These are phyloP conservation scores for Tulasnella calospora DNA, from an alignment of 768 basidiomycete genomes.

Conservation along the genomic window DNA sequence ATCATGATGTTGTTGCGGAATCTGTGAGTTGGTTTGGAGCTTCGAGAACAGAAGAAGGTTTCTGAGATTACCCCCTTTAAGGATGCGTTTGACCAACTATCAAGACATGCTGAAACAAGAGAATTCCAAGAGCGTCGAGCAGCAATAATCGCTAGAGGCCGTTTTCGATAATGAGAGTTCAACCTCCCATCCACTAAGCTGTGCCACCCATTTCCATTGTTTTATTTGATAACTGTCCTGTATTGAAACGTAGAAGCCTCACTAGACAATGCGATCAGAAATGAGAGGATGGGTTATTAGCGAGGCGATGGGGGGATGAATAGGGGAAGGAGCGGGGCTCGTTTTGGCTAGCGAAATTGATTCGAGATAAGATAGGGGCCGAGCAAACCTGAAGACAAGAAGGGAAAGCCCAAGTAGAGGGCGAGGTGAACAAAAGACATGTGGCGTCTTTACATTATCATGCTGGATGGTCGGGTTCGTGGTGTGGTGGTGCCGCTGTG, in stretches of 20 bases:
- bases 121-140: not conserved
- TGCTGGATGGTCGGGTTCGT: not conserved
- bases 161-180: not conserved
- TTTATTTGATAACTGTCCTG: conserved; percentile 2
- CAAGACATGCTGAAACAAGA: conserved; percentile 33
- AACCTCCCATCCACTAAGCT: not conserved
- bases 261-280: not conserved
- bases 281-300: not conserved
- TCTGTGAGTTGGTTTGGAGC: conserved; percentile 51
- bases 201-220: not conserved
- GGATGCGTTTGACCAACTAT: conserved; percentile 34
- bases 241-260: conserved; percentile 8
- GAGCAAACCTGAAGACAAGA: not conserved
- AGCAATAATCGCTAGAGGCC: not conserved
- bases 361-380: not conserved
- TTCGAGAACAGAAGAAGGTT: not conserved
- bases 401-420: not conserved
- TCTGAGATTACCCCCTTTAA: not conserved
- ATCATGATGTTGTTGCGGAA: conserved; percentile 97
- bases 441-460: not conserved
- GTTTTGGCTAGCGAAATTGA: not conserved
- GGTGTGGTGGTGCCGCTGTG: conserved; percentile 17
- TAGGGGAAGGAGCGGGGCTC: not conserved
- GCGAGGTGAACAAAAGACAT: not conserved
- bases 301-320: not conserved